phyloP scores from a whole-genome alignment of 2,329 filamentous ascomycete genomes.

The Cladosporium halotolerans region DNA sequence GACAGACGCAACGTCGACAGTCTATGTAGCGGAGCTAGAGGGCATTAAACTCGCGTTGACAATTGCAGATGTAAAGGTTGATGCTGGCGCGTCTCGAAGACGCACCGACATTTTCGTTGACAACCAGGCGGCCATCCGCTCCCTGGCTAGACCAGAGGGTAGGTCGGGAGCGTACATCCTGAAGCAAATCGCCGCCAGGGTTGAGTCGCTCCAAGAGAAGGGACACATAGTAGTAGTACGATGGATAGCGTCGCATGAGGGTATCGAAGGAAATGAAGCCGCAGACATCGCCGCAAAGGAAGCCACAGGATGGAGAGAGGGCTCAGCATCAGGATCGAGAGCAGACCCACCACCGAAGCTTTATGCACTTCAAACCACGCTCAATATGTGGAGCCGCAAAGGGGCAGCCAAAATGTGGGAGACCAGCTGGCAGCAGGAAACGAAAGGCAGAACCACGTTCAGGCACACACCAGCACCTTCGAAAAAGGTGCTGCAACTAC shows the following conservation, averaged over 20 bases:
- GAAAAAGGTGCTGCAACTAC: constrained; percentile 1
- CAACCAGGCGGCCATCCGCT: background rate
- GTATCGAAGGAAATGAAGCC: background rate
- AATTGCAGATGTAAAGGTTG: background rate
- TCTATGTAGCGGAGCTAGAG: background rate
- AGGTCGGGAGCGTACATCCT: background rate
- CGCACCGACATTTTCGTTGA: background rate
- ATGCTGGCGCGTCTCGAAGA: background rate
- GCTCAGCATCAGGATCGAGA: background rate
- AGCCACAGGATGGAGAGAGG: background rate
- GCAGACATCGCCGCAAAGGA: background rate
- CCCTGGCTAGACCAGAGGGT: background rate
- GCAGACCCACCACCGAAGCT: background rate
- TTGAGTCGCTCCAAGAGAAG: background rate
- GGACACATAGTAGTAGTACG: background rate
- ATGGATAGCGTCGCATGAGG: background rate
- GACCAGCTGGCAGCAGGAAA: background rate
- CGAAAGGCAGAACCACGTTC: background rate
- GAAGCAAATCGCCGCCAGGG: background rate
- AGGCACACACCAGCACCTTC: background rate
- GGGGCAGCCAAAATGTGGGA: background rate
- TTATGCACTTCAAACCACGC: background rate
- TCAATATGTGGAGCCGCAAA: background rate
- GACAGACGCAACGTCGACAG: background rate
- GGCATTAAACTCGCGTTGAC: background rate